Evolutionary conservation across 306 rosid genomes (phyloP), one percentile per base, ranked within the genome.

Genomic region (Senna tora): DNA sequence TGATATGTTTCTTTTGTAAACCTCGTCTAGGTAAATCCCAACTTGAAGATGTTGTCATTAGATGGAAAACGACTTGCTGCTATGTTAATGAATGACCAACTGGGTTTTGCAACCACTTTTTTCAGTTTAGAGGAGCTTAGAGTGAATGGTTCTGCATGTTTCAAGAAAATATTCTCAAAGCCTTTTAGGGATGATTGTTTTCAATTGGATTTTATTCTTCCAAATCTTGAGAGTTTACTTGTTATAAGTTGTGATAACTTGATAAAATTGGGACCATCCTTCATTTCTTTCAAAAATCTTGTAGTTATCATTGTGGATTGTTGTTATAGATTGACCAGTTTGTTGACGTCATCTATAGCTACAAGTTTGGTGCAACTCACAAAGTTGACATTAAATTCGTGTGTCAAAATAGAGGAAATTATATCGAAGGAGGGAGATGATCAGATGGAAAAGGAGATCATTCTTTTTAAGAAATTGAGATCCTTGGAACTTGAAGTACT

Each of bases 401-500:
- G 74, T 1, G 0, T 1, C 2, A 0, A 7, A 2, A 36, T 69
- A 1, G 51, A 53, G 51, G 25, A 69, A 38, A 53, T 69, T 1
- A 19, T 69, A 34, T 2, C 51, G 0, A 52, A 8, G 11, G 9
- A 19, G 15, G 22, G 11, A 13, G 9, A 36, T 1, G 6, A 59
- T 33, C 34, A 61, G 0, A 3, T 3, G 20, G 34, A 36, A 1
- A 21, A 53, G 5, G 63, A 19, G 30, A 25, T 25, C 12, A 69
- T 69, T 0, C 0, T 14, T 7, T 69, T 69, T 4, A 20, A 1
- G 5, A 52, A 38, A 36, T 0, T 69, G 15, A 0, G 3, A 16
- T 0, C 4, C 1, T 52, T 69, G 63, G 0, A 33, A 7, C 51
- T 69, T 11, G 0, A 0, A 0, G 0, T 2, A 0, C 0, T 52